Evolutionary conservation across 305 asterid species (phyloP).

Genomic region (Caryopteris hybrid): DNA sequence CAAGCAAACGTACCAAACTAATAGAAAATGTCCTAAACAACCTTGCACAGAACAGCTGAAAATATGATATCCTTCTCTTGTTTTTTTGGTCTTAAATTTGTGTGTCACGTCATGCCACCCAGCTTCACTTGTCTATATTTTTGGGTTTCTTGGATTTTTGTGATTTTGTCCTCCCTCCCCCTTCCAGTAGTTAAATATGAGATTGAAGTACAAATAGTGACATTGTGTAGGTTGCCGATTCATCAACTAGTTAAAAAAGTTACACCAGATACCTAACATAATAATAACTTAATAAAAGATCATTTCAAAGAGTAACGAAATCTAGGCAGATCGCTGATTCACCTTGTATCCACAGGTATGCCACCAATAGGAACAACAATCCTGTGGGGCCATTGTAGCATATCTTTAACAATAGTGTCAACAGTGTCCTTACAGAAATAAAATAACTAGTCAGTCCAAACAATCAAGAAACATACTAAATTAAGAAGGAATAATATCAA

Average conservation of each 20-base stretch:
- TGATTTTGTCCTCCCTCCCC: not conserved
- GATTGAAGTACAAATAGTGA: constrained; percentile 1
- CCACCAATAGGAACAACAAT: constrained; percentile 98
- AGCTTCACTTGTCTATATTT: not conserved
- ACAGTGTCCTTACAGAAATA: constrained; percentile 71
- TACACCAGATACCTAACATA: not conserved
- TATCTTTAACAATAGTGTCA: constrained; percentile 71
- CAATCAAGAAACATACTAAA: constrained; percentile 1
- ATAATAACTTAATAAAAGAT: not conserved
- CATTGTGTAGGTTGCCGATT: not conserved
- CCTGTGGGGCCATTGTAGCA: constrained; percentile 99
- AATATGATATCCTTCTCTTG: too few relatives aligned
- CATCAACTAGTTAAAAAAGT: constrained; percentile 1
- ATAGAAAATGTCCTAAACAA: not conserved
- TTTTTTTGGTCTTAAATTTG: too few relatives aligned
- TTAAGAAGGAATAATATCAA: constrained; percentile 10
- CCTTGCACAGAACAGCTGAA: too few relatives aligned
- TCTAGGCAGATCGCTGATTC: constrained; percentile 10
- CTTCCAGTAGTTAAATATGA: not conserved
- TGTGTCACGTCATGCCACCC: not conserved
- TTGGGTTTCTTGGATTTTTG: not conserved
- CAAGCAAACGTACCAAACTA: constrained; percentile 11
- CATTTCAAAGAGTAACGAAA: not conserved
- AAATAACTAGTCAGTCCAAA: constrained; percentile 19
- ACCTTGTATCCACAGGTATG: constrained; percentile 74